Base-by-base conservation (phyloP, 2,329 filamentous ascomycete species). In the Botrytis paeoniae region DNA sequence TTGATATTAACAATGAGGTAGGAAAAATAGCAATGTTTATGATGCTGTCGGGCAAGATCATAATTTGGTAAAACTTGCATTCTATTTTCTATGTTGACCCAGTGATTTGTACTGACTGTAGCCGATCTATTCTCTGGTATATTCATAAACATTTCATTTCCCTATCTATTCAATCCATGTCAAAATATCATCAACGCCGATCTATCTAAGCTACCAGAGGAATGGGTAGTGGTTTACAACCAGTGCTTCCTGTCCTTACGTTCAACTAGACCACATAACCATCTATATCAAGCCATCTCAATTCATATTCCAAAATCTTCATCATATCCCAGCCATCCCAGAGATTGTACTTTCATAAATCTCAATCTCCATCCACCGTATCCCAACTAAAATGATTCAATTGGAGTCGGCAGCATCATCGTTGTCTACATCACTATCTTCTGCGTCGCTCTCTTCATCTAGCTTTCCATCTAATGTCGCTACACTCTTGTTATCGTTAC, bases 401-500 rank as follows among this genome's bases (percentile, higher is more conserved):
- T 57, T 68, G 25, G 64, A 68, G 39, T 68, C 64, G 48, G 6
- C 64, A 41, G 64, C 64, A 68, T 68, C 64, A 57, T 68, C 48
- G 29, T 41, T 29, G 41, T 57, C 64, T 57, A 68, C 45, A 54
- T 57, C 35, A 54, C 64, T 57, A 5, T 68, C 45, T 68, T 54
- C 14, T 25, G 1, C 35, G 35, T 68, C 35, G 4, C 18, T 16
- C 35, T 68, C 71, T 37, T 73, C 71, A 45, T 70, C 71, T 29
- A 72, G 35, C 18, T 65, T 57, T 32, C n/a, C 68, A 73, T 72
- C 69, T 29, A 66, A 20, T 32, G 45, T 45, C n/a, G 54, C 59
- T 22, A 29, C 35, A n/a, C 48, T 62, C 41, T 61, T 73, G 14
- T 45, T 51, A 54, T 54, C 51, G 25, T 14, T 59, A 14, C 63